phyloP scores from a whole-genome alignment of 306 rosid genomes.

The Trifolium subterraneum region DNA sequence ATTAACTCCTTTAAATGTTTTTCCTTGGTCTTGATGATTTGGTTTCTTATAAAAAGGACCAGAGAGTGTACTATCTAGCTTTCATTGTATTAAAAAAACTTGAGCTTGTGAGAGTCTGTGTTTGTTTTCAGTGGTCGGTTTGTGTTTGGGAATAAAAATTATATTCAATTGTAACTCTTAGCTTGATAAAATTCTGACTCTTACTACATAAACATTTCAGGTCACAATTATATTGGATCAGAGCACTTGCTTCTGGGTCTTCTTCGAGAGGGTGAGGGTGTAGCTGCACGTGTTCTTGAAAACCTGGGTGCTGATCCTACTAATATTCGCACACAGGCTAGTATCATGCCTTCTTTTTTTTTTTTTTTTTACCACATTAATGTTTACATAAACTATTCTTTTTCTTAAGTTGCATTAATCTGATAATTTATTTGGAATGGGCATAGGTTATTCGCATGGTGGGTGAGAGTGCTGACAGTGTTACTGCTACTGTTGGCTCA shows the following conservation, averaged over 20 bases:
- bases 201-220: constrained; percentile 51
- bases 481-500: constrained; percentile 85
- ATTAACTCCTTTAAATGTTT: not conserved
- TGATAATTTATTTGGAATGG: constrained; percentile 31
- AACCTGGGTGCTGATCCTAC: constrained; percentile 96
- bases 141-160: constrained; percentile 1
- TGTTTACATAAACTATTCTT: not conserved
- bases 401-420: not conserved
- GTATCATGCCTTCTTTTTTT: constrained; percentile 27
- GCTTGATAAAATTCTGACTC: constrained; percentile 20
- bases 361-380: not conserved
- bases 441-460: constrained; percentile 98
- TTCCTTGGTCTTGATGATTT: not conserved
- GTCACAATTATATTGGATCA: constrained; percentile 96
- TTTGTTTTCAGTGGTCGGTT: not conserved
- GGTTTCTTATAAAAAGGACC: not conserved
- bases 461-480: constrained; percentile 98
- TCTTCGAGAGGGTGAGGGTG: constrained; percentile 99
- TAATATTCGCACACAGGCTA: constrained; percentile 95
- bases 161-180: not conserved
- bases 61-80: constrained; percentile 2
- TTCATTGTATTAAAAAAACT: constrained; percentile 16
- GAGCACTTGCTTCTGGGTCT: constrained; percentile 98
- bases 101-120: constrained; percentile 17
- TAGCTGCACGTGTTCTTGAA: constrained; percentile 99